Evolutionary conservation across 768 basidiomycete genomes (phyloP).

Genomic region (Gloeopeniophorella convolvens): DNA sequence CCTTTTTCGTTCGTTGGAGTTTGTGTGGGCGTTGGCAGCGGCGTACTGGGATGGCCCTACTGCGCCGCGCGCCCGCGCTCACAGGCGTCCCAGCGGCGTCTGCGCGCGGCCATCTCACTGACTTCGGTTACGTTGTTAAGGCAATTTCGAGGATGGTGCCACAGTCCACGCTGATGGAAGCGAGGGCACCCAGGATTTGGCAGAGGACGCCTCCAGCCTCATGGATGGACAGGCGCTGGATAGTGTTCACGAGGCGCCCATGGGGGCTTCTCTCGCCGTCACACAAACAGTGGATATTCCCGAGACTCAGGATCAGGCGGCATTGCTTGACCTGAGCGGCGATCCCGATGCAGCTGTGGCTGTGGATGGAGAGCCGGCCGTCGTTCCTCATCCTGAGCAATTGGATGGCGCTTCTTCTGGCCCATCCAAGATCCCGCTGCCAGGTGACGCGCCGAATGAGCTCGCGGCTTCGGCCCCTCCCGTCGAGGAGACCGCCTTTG

Average conservation of each 20-base stretch:
- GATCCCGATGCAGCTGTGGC: constrained; percentile 7
- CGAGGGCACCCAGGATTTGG: constrained; percentile 18
- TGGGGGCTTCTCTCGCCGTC: constrained; percentile 7
- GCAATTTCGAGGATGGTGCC: constrained; percentile 38
- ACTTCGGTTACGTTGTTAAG: constrained; percentile 48
- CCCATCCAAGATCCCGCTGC: constrained; percentile 4
- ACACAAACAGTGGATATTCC: constrained; percentile 14
- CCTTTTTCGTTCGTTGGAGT: constrained; percentile 20
- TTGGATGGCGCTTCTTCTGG: constrained; percentile 6
- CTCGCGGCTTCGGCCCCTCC: constrained; percentile 12
- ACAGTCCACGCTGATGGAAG: constrained; percentile 22
- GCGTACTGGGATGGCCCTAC: constrained; percentile 25
- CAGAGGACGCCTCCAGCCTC: constrained; percentile 17
- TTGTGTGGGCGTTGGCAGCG: constrained; percentile 26
- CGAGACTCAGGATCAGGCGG: constrained; percentile 8
- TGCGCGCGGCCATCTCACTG: constrained; percentile 48
- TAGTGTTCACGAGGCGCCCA: constrained; percentile 17
- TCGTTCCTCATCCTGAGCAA: constrained; percentile 18
- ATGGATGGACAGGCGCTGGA: constrained; percentile 20
- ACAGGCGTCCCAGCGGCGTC: constrained; percentile 18
- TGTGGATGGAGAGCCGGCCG: neutral
- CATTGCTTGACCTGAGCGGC: constrained; percentile 8
- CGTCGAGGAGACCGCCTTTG: constrained; percentile 12
- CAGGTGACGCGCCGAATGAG: constrained; percentile 8
- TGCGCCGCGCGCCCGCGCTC: constrained; percentile 18